These are phyloP conservation scores for Annona cherimola DNA, from an alignment of 164 flowering plant species.

Conservation along the genomic window DNA sequence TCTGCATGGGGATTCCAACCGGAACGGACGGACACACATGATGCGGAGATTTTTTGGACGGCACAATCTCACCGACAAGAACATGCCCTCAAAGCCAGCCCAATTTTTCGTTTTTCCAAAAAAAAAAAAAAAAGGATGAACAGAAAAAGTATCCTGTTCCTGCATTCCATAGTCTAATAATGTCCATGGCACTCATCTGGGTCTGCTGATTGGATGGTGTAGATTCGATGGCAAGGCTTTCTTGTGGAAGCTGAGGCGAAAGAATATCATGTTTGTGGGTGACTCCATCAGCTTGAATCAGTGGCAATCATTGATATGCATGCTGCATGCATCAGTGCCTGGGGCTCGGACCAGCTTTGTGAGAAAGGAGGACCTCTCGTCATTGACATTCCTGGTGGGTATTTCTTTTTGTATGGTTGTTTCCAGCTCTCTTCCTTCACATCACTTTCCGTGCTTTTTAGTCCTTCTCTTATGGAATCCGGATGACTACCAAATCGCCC, in stretches of 20 bases:
- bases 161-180: no score
- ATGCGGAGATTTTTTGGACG: background rate
- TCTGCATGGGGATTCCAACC: background rate
- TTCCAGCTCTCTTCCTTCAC: background rate
- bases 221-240: constrained; percentile 31
- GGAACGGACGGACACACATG: no score
- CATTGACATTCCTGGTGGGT: constrained; percentile 24
- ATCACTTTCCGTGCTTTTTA: background rate
- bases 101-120: background rate
- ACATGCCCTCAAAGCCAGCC: background rate
- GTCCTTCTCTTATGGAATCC: background rate
- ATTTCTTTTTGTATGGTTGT: background rate
- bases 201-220: background rate
- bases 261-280: constrained; percentile 40
- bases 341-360: constrained; percentile 14
- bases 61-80: background rate
- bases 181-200: background rate
- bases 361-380: constrained; percentile 12
- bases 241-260: constrained; percentile 24
- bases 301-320: constrained; percentile 32
- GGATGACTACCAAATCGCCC: no score
- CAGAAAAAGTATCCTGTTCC: no score
- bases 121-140: no score
- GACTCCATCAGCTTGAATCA: constrained; percentile 36
- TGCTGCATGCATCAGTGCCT: constrained; percentile 35